Percentiles rank a stretch among this genome's conserved stretches.
phyloP scores from a whole-genome alignment of 192 early-diverging fungal genomes.

The Piromyces sp. region DNA sequence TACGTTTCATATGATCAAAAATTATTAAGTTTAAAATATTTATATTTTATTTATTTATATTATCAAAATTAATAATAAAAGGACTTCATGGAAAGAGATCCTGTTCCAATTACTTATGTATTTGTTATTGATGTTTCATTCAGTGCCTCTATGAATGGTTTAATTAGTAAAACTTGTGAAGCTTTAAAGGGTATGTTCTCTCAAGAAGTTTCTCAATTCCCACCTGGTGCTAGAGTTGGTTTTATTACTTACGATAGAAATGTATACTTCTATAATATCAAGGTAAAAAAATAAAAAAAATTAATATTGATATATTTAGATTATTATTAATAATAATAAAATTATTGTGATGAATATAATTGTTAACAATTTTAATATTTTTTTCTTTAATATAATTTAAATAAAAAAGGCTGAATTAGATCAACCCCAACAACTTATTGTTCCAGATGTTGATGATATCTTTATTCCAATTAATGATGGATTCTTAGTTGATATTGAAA shows the following conservation, averaged over 20 bases:
- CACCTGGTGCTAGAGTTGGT: constrained; percentile 48
- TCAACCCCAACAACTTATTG: constrained; percentile 86
- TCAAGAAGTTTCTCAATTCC: constrained; percentile 18
- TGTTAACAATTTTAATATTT: constrained; percentile 1
- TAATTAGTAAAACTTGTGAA: constrained; percentile 47
- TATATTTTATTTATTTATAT: neutral
- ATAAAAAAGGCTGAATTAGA: constrained; percentile 40
- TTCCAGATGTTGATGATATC: constrained; percentile 74
- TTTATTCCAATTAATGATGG: constrained; percentile 89
- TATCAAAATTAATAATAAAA: constrained; percentile 24
- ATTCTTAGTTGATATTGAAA: constrained; percentile 69
- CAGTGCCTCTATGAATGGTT: constrained; percentile 66
- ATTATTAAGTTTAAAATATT: neutral
- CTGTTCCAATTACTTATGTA: constrained; percentile 55
- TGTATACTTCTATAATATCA: constrained; percentile 90
- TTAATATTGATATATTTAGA: too few relatives aligned
- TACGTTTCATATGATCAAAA: too few relatives aligned
- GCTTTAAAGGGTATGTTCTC: constrained; percentile 30
- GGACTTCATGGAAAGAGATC: constrained; percentile 40
- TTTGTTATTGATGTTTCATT: constrained; percentile 93
- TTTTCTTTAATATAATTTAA: neutral
- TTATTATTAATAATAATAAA: too few relatives aligned
- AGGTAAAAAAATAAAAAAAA: constrained; percentile 16
- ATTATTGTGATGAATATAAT: too few relatives aligned
- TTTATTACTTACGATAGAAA: constrained; percentile 79